Base-by-base conservation (phyloP, 768 basidiomycete genomes). In the Trametes gibbosa region DNA sequence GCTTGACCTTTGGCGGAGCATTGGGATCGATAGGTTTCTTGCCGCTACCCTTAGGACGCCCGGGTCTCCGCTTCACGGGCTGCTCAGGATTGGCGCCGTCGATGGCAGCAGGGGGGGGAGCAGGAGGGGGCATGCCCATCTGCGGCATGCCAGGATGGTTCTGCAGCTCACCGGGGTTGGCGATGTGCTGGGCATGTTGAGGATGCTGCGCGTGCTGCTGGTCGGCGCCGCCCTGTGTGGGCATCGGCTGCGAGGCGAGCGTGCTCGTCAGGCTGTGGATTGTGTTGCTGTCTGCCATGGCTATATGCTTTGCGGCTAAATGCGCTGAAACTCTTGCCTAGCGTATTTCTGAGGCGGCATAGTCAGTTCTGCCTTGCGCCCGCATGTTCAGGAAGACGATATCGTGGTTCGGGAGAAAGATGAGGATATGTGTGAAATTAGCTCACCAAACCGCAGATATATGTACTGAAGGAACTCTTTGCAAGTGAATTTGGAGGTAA, bases 41-140 rank as follows among this genome's bases (percentile, higher is more conserved):
- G 13, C 86, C 87, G 66, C 87, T 90, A 35, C 89, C 90, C 68
- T 89, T 90, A 5, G 90, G 90, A 32, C 90, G 77, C 2, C 89
- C 90, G 12, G 89, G 87, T 17, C 82, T 81, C 42, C 90, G 85
- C 70, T 90, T 90, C 21, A 73, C 72, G 1, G 80, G 77, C 10
- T 72, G 50, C 23, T 68, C 68, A n/a, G 66, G 46, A 24, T 59
- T 59, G n/a, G 56, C 62, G 25, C 53, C 58, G 17, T 59, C 58
- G 40, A 56, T 49, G 23, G 42, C 23, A 17, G 52, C 48, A 14
- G 59, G 49, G 23, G 51, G 57, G 6, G 50, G 59, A 19, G 59
- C 45, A 24, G 59, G 58, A 46, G 50, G 55, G 40, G 39, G 58
- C 61, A 58, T 54, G 34, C 14, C 45, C 53, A 62, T 49, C 27